Evolutionary conservation across 768 basidiomycete species (phyloP), one percentile per base, ranked within the genome.

Genomic region (Calocybe indica): DNA sequence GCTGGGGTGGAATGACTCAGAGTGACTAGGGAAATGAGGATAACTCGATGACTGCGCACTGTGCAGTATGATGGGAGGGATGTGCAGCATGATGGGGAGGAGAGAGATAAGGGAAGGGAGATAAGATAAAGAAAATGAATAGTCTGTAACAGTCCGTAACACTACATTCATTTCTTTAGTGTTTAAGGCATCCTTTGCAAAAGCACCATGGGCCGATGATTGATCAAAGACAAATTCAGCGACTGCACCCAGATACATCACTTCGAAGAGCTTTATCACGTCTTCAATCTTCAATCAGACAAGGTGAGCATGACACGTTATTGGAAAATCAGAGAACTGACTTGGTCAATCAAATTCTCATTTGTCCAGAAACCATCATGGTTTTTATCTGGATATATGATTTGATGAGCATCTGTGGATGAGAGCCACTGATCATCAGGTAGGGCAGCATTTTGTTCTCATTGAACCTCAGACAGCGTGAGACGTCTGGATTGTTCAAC

Each of bases 131-230:
- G n/a, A n/a, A n/a, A n/a, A n/a, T n/a, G n/a, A n/a, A n/a, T n/a
- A n/a, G n/a, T n/a, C n/a, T n/a, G n/a, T n/a, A n/a, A n/a, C n/a
- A n/a, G n/a, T n/a, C n/a, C n/a, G n/a, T n/a, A n/a, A n/a, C n/a
- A n/a, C 49, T 37, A 57, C 51, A 46, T 57, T 58, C 56, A 57
- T 57, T 32, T 58, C 48, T 37, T 57, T 57, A 15, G 49, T 50
- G 29, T 57, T 55, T 14, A 57, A 49, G 22, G 54, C 52, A 46
- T 53, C 56, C 41, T 43, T 30, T 7, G 54, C 45, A 13, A 55
- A 48, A 22, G 54, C 57, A 7, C 44, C 52, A 48, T 57, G 58
- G 7, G 58, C 55, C 7, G 51, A 53, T 12, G 52, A 57, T 31
- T 51, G 52, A 47, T 55, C 57, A 52, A 58, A 57, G 15, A 54